A percentile compares a stretch with the other conserved stretches of the same genome.
Evolutionary conservation across 768 basidiomycete species (phyloP).

Genomic region (Suillus fuscotomentosus): DNA sequence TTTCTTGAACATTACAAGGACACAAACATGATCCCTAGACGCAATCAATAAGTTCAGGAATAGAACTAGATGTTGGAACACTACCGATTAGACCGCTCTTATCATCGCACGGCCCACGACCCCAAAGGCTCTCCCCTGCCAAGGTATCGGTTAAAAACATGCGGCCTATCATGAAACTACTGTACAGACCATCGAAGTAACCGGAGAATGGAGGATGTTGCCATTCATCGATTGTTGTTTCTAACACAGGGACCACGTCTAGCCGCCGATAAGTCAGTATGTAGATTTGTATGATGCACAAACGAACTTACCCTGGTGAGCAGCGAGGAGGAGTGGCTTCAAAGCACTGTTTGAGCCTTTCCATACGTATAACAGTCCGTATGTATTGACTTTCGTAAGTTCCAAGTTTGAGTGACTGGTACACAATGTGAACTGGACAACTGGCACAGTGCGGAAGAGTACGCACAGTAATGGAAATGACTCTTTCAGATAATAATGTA

Average conservation of each 20-base stretch:
- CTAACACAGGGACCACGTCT: conserved; percentile 65
- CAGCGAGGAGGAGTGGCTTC: conserved; percentile 69
- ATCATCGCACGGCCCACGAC: conserved; percentile 71
- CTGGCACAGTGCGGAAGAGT: background rate
- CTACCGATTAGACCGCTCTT: conserved; percentile 55
- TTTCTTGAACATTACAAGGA: background rate
- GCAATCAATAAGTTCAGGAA: background rate
- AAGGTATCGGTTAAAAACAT: background rate
- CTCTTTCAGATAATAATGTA: conserved; percentile 55
- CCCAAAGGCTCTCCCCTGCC: conserved; percentile 60
- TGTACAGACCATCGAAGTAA: conserved; percentile 44
- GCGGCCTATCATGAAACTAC: background rate
- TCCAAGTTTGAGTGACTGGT: conserved; percentile 45
- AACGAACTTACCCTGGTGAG: conserved; percentile 52
- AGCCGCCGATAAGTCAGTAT: background rate
- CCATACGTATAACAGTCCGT: conserved; percentile 76
- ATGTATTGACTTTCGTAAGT: conserved; percentile 61
- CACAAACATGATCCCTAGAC: conserved; percentile 1
- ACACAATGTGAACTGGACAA: conserved; percentile 37
- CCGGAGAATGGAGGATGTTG: conserved; percentile 58
- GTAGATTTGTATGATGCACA: background rate
- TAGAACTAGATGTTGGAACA: background rate
- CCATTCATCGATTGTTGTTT: conserved; percentile 52
- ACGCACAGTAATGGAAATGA: conserved; percentile 64
- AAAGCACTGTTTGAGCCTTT: conserved; percentile 50